Base-by-base conservation (phyloP, 495 filamentous ascomycete species). In the Amniculicola lignicola region DNA sequence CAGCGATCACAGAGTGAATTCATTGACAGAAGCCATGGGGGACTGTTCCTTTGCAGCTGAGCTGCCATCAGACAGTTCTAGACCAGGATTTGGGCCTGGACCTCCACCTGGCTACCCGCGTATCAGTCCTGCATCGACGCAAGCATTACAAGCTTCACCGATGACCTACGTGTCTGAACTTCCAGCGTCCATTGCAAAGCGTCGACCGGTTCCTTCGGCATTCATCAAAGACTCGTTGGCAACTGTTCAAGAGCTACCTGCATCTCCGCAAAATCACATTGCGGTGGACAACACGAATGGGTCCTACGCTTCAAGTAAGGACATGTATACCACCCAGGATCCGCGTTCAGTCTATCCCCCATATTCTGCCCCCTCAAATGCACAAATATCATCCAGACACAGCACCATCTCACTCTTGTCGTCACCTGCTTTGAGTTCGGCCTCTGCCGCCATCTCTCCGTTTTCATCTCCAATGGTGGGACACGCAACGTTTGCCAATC, bases 101-200 rank as follows among this genome's bases (percentile, higher is more conserved):
- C 50, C 38, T 23, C 21, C 36, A 41, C 38, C 50, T 33, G 39
- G 24, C 25, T 53, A 43, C 25, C 24, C 50, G 35, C 23, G 38
- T n/a, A n/a, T n/a, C n/a, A n/a, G n/a, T n/a, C n/a, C n/a, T n/a
- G n/a, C n/a, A n/a, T n/a, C n/a, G n/a, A n/a, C n/a, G n/a, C n/a
- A n/a, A n/a, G n/a, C n/a, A n/a, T n/a, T n/a, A n/a, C n/a, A n/a
- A 23, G 9, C 25, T 35, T 12, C n/a, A 2, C n/a, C 22, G 4
- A 33, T 12, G 23, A 44, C 19, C 37, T 4, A 25, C 24, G 25
- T 41, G 12, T 36, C 12, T 9, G 16, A 43, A 9, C 16, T 44
- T 14, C 15, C n/a, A 27, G 24, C 25, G 6, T 7, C 31, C 11
- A 10, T 10, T 35, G 22, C 6, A 11, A 25, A n/a, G 5, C 24